Conservation (phyloP, 1,284 basidiomycete genomes). For the Rhodotorula sp. region DNA sequence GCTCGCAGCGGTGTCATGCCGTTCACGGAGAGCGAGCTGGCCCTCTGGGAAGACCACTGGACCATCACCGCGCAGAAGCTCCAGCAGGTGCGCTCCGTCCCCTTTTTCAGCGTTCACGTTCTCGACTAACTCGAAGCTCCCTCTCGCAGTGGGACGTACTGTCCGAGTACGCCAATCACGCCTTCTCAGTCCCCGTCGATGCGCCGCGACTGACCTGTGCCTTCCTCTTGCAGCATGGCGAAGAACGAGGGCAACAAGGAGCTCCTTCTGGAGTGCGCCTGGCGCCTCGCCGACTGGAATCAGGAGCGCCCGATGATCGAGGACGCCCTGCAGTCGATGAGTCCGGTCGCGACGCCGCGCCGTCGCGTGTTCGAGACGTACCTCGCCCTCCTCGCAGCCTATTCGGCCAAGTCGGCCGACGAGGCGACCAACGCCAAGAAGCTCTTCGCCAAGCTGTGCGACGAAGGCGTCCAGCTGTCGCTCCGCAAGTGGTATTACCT, state of each 20-base stretch:
- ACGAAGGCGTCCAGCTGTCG: conserved; percentile 95
- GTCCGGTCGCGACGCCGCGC: conserved; percentile 86
- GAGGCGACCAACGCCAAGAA: conserved; percentile 39
- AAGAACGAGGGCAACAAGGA: conserved; percentile 89
- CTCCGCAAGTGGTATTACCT: conserved; percentile 94
- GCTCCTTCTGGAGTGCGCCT: conserved; percentile 89
- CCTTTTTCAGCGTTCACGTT: no score
- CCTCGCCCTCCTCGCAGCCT: conserved; percentile 69
- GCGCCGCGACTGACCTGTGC: background rate
- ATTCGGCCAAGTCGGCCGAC: conserved; percentile 45
- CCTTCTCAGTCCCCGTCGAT: background rate
- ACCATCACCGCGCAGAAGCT: conserved; percentile 92
- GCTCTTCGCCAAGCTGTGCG: conserved; percentile 82
- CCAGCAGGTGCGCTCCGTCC: conserved; percentile 58
- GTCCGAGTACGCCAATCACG: conserved; percentile 59
- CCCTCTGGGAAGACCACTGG: conserved; percentile 99
- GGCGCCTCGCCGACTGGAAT: conserved; percentile 87
- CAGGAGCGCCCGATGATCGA: conserved; percentile 75
- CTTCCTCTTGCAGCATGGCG: conserved; percentile 60
- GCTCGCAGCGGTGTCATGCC: conserved; percentile 77
- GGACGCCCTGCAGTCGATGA: conserved; percentile 76
- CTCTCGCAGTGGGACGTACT: conserved; percentile 81
- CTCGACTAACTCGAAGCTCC: background rate
- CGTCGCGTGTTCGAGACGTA: conserved; percentile 95
- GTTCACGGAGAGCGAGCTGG: conserved; percentile 94